Evolutionary conservation across 306 rosid species (phyloP).

Genomic region (Inga leiocalycina): DNA sequence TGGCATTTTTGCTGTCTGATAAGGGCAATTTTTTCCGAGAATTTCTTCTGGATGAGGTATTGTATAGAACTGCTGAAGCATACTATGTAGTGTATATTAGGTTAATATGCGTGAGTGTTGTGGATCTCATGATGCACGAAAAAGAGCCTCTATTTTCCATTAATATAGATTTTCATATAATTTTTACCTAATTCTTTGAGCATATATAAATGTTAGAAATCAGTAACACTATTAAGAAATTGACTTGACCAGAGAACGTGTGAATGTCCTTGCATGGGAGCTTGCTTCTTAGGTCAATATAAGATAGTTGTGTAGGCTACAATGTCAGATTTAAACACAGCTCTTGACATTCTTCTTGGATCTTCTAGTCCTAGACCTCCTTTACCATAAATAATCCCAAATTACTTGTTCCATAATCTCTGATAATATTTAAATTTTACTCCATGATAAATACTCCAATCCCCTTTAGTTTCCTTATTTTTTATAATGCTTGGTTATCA

Average conservation of each 20-base stretch:
- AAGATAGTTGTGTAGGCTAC: background rate
- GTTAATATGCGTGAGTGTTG: background rate
- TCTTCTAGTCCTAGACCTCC: background rate
- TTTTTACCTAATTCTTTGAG: background rate
- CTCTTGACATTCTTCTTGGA: background rate
- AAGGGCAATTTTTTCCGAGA: conserved; percentile 94
- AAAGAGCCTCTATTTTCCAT: background rate
- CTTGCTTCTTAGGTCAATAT: background rate
- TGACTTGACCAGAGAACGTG: background rate
- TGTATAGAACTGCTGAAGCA: conserved; percentile 36
- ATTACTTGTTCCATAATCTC: background rate
- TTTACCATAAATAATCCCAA: background rate
- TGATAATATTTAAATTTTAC: background rate
- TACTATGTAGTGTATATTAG: conserved; percentile 17
- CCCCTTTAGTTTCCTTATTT: background rate
- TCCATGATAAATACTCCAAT: background rate
- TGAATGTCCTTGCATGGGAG: background rate
- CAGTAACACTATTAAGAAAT: background rate
- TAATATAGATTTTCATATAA: background rate
- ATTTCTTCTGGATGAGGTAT: conserved; percentile 97
- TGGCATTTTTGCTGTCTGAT: conserved; percentile 82
- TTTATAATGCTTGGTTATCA: background rate
- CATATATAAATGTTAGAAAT: background rate
- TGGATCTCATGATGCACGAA: background rate
- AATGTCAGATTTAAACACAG: background rate